A percentile compares a stretch with the other conserved stretches of the same genome.
Evolutionary conservation across 148 eudicot species (phyloP).

Genomic region (Rhododendron henanense): DNA sequence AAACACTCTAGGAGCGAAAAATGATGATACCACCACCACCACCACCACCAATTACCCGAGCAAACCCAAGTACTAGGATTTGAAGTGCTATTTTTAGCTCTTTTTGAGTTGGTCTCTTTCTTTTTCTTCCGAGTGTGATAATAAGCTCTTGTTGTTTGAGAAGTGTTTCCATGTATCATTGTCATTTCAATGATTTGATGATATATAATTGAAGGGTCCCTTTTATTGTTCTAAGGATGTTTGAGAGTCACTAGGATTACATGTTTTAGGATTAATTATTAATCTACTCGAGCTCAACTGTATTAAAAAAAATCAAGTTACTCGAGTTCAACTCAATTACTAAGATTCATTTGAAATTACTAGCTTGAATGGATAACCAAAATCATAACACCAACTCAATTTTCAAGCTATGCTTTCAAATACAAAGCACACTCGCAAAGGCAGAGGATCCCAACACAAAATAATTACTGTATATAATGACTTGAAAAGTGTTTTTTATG

Average conservation of each 20-base stretch:
- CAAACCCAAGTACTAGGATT: constrained; percentile 4
- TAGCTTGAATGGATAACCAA: neutral
- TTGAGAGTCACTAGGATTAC: no score
- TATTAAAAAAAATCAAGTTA: no score
- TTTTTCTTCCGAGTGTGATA: neutral
- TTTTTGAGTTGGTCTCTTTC: neutral
- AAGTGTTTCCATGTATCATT: neutral
- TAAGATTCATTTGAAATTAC: neutral
- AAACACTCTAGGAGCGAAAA: constrained; percentile 32
- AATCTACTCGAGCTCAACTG: no score
- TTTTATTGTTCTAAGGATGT: no score
- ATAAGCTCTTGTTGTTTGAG: neutral
- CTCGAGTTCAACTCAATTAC: no score
- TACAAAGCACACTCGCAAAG: neutral
- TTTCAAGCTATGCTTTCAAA: neutral
- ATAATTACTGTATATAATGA: no score
- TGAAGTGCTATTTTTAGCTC: neutral
- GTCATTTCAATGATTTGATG: neutral
- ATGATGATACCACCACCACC: constrained; percentile 2
- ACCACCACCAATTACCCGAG: neutral
- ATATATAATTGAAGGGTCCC: neutral
- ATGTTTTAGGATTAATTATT: no score
- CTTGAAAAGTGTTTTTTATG: no score
- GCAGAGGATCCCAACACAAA: no score
- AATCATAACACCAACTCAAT: no score